phyloP scores from a whole-genome alignment of 2,329 filamentous ascomycete genomes.

The Phyllosticta citribraziliensis region DNA sequence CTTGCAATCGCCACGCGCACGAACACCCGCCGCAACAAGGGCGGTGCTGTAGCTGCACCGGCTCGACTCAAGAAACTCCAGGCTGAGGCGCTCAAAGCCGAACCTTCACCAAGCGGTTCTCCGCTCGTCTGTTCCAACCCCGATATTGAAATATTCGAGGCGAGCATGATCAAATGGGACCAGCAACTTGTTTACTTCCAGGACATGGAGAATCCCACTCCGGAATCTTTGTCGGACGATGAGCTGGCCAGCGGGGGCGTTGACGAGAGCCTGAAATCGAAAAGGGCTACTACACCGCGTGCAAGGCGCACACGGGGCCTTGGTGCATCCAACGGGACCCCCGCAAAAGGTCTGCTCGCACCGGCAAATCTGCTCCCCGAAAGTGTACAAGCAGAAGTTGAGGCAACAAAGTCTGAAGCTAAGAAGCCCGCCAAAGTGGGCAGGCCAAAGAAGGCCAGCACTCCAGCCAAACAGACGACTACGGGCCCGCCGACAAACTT shows the following conservation, averaged over 20 bases:
- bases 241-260: neutral
- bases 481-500: neutral
- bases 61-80: slow-evolving; percentile 34
- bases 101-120: neutral
- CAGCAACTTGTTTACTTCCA: slow-evolving; percentile 37
- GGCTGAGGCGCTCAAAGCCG: slow-evolving; percentile 17
- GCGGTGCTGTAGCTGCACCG: slow-evolving; percentile 33
- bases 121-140: neutral
- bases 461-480: neutral
- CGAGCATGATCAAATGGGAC: slow-evolving; percentile 32
- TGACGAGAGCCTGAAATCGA: slow-evolving; percentile 19
- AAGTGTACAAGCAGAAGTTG: slow-evolving; percentile 5
- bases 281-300: slow-evolving; percentile 20
- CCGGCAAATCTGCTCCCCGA: slow-evolving; percentile 17
- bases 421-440: neutral
- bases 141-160: slow-evolving; percentile 6
- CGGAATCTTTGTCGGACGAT: neutral
- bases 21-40: slow-evolving; percentile 44
- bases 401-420: neutral
- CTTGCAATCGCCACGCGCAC: slow-evolving; percentile 34
- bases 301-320: slow-evolving; percentile 22
- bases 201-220: slow-evolving; percentile 17
- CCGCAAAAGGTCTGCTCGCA: slow-evolving; percentile 24
- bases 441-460: neutral
- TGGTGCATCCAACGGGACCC: slow-evolving; percentile 28